Percentiles rank a stretch among this genome's conserved stretches.
These are phyloP conservation scores for Ustilago cynodontis DNA, from an alignment of 1,284 basidiomycete species.

Conservation along the genomic window DNA sequence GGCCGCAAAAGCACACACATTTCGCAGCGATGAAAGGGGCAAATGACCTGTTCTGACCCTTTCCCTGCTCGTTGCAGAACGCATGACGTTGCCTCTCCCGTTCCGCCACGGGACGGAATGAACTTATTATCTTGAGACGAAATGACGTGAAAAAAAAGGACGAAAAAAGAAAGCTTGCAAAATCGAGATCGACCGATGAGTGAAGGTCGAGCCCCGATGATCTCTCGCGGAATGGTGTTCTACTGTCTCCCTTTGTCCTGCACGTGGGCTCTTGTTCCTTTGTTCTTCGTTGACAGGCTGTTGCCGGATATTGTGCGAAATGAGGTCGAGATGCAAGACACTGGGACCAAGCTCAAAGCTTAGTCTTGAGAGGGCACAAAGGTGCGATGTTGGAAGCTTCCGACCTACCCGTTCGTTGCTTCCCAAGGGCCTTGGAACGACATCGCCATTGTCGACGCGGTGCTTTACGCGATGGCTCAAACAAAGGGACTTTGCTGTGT, in stretches of 20 bases:
- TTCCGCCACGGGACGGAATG: neutral
- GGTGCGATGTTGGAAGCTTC: neutral
- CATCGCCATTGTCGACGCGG: slow-evolving; percentile 30
- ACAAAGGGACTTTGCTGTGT: slow-evolving; percentile 27
- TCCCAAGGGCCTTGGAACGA: neutral
- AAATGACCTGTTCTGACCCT: neutral
- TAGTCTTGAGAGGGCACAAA: neutral
- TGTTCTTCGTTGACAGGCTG: slow-evolving; percentile 1
- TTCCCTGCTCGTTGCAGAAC: slow-evolving; percentile 2
- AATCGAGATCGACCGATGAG: neutral
- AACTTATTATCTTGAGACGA: neutral
- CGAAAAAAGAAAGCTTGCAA: neutral
- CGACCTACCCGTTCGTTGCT: too few relatives aligned
- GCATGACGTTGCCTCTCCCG: neutral
- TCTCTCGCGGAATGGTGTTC: neutral
- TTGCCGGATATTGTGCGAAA: neutral
- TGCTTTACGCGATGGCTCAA: slow-evolving; percentile 5
- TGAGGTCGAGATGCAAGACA: neutral
- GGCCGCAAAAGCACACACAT: neutral
- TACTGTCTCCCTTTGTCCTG: neutral
- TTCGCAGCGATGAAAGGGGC: neutral
- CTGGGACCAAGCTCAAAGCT: neutral
- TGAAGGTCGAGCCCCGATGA: neutral
- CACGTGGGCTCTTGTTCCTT: slow-evolving; percentile 1
- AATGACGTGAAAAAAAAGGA: neutral